Evolutionary conservation across 768 basidiomycete species (phyloP), one percentile per base, ranked within the genome.

Genomic region (Kwoniella newhampshirensis): DNA sequence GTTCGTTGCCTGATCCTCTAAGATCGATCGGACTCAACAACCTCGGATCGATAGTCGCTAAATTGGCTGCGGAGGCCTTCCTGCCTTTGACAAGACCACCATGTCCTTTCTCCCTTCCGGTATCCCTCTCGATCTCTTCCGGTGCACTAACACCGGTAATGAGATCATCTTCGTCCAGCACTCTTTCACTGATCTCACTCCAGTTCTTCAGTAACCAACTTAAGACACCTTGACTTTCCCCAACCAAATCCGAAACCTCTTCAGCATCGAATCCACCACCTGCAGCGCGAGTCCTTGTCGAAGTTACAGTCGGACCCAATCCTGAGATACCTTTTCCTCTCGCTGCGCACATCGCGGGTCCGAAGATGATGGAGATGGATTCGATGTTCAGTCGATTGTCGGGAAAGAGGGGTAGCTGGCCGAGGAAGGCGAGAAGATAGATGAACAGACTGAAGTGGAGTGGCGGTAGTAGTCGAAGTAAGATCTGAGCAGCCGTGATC

Each of bases 391-490:
- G 64, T 1, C 79, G 78, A 57, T 84, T 83, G 41, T 81, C 81
- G 1, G 81, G 79, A 51, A 79, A 81, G 6, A 82, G 74, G 2
- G 81, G 82, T 0, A 83, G 68, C 60, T 84, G 82, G 0, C 80
- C 82, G 1, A 87, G 85, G 68, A 89, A 90, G 56, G 83, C 87
- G 39, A 84, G 71, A 7, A 93, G 81, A 65, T 88, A 86, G 59
- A 92, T 86, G 75, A 85, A 91, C 23, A 92, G 79, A 41, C 77
- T 82, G 36, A 82, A 83, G 43, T 84, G 83, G 20, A 82, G 80
- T 3, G 65, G 52, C 1, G 82, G 78, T 0, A 83, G 77, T 42
- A 84, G 78, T 6, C 81, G 80, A n/a, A 84, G 78, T 48, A 84
- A 67, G 62, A 81, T 74, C 54, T 81, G 81, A 13, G 82, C 82